Evolutionary conservation across 345 rosid species (phyloP), one percentile per base, ranked within the genome.

Genomic region (Euphorbia peplus): DNA sequence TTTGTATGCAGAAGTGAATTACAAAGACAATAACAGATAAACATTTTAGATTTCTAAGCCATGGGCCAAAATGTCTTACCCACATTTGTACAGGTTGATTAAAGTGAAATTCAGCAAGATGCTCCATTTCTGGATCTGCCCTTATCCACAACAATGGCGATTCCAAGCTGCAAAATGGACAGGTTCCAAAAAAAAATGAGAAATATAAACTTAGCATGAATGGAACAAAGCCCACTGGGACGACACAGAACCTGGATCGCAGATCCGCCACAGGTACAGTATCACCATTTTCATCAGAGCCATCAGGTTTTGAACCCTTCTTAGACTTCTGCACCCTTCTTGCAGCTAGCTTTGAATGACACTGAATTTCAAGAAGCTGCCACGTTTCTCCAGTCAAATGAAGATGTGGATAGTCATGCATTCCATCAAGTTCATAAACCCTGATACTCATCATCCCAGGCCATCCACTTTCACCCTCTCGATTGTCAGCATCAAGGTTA

Each of bases 51-150:
- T 29, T 50, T 56, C n/a, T 65, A 29, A n/a, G 35, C 11, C 63
- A 28, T 56, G 15, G 28, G 60, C 51, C 54, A 46, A 30, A 68
- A 71, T 50, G 30, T 72, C 70, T 83, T 88, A 91, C 99, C 97
- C 99, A 95, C 99, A 91, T 95, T 87, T 89, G 99, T 61, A 95
- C 88, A 70, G 99, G 97, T 86, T 95, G 99, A 79, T 88, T 91
- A 75, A 91, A 86, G 75, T 95, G 95, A 83, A 91, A 81, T 84
- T 91, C 99, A 72, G 97, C 87, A 72, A 95, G 86, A 74, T 95
- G 91, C 78, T 95, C 99, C 93, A 95, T 91, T 82, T 95, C 99
- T 37, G 99, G 96, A 74, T 95, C 99, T 58, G 95, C 96, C 82
- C 97, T 87, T 70, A 95, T 86, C 97, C 99, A 95, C 55, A 85